These are phyloP conservation scores for Cutaneotrichosporon sp. DNA, from an alignment of 1,284 basidiomycete genomes.

Conservation along the genomic window DNA sequence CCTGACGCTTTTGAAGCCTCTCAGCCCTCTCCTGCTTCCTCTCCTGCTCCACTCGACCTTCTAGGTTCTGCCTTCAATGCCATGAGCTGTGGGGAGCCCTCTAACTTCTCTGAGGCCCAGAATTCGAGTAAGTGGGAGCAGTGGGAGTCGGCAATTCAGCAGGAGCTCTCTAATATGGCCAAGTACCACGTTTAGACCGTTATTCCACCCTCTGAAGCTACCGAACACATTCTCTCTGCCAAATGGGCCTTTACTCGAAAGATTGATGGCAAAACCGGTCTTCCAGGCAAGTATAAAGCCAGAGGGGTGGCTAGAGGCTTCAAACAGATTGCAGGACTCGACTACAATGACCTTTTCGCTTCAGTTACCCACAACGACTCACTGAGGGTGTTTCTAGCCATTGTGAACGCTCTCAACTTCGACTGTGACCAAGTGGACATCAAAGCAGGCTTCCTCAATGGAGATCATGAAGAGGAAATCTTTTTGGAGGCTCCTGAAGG, in stretches of 20 bases:
- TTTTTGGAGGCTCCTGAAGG: not conserved
- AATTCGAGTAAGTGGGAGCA: not conserved
- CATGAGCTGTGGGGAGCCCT: too few relatives aligned
- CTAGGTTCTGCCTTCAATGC: too few relatives aligned
- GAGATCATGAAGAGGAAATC: not conserved
- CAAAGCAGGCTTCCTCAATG: conserved; percentile 12
- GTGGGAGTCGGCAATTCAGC: not conserved
- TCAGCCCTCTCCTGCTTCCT: too few relatives aligned
- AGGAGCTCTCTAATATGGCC: not conserved
- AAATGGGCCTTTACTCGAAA: not conserved
- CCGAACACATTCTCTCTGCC: not conserved
- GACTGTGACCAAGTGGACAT: conserved; percentile 31
- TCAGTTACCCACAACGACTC: conserved; percentile 26
- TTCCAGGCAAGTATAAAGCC: conserved; percentile 5
- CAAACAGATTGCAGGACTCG: conserved; percentile 14
- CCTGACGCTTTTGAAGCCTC: too few relatives aligned
- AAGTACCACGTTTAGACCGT: not conserved
- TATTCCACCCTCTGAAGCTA: not conserved
- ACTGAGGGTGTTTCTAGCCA: conserved; percentile 19
- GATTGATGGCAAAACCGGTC: not conserved
- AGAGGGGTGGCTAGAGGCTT: conserved; percentile 17
- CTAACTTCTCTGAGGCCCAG: too few relatives aligned
- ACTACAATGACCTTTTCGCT: conserved; percentile 22
- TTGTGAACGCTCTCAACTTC: conserved; percentile 23
- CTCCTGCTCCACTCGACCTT: too few relatives aligned